Base-by-base conservation (phyloP, 148 eudicot species). In the Euryodendron excelsum region DNA sequence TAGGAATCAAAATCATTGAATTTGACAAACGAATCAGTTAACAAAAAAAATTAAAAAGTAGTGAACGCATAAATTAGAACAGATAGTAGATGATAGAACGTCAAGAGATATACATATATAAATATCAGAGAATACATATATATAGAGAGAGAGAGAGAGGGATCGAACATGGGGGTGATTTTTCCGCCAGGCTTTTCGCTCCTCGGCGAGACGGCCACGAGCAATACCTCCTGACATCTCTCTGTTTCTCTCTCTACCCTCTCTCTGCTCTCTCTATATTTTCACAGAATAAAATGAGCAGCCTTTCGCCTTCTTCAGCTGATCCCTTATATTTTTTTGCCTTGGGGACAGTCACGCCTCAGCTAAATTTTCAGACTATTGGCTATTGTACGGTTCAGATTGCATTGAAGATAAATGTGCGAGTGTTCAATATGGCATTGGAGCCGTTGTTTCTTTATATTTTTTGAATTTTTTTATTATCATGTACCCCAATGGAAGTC, bases 141-240 rank as follows among this genome's bases (percentile, higher is more conserved):
- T 14, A 23, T 37, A 68, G 33, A 53, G 33, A 61, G 44, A 73
- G 27, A 47, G 30, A 70, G 31, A 41, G 13, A 37, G n/a, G 58
- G 48, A 36, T 65, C 76, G 70, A 47, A 93, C 97, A 78, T 89
- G 94, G 10, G 97, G 97, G n/a, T 93, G 97, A 79, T 89, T 93
- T 79, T 88, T 93, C 63, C 97, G 93, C 97, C 97, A 93, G 79
- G 90, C 77, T 80, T 91, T 93, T 13, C 97, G 84, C 81, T 93
- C 97, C 85, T 93, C 97, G 0, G 89, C 83, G 7, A 93, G 91
- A 72, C 97, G 94, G 48, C 93, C 93, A 53, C 89, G 90, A n/a
- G 97, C 97, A 59, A 88, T 88, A 34, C 94, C 94, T 63, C 91
- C 93, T 0, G 93, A 89, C 93, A 91, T 71, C 1, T 25, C 71